A percentile compares a stretch with the other conserved stretches of the same genome.
phyloP scores from a whole-genome alignment of 2,329 filamentous ascomycete species.

The Sordariomycetes sp. region DNA sequence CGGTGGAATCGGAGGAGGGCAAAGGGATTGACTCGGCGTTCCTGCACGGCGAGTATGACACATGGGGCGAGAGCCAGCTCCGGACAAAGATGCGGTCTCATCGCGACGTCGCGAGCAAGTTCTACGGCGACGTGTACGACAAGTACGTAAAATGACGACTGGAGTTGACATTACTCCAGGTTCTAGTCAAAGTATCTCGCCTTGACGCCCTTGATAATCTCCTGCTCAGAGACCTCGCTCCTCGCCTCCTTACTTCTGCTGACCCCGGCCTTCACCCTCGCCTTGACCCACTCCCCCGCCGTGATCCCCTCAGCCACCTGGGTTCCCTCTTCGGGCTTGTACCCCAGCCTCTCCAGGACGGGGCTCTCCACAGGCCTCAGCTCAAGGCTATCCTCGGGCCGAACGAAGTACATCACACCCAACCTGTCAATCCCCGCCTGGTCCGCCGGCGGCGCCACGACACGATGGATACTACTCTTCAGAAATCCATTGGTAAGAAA shows the following conservation, averaged over 20 bases:
- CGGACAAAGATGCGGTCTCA: constrained; percentile 40
- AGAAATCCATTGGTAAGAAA: constrained; percentile 27
- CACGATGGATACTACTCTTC: constrained; percentile 19
- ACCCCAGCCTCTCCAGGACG: constrained; percentile 17
- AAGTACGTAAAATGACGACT: constrained; percentile 27
- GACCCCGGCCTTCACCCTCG: constrained; percentile 7
- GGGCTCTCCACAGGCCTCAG: constrained; percentile 15
- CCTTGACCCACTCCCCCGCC: constrained; percentile 16
- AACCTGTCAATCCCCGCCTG: constrained; percentile 23
- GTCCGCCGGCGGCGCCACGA: constrained; percentile 17
- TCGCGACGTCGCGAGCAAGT: constrained; percentile 29
- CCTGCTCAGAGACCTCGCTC: constrained; percentile 14
- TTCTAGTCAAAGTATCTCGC: constrained; percentile 18
- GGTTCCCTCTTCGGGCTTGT: constrained; percentile 8
- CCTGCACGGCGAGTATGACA: constrained; percentile 32
- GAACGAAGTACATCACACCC: constrained; percentile 32
- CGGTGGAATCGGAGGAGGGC: constrained; percentile 20
- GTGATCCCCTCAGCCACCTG: constrained; percentile 11
- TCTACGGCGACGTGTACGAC: constrained; percentile 32
- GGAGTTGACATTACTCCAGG: background rate
- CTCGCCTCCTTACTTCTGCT: constrained; percentile 9
- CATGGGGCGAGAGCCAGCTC: constrained; percentile 40
- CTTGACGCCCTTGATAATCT: constrained; percentile 17
- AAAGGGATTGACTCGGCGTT: constrained; percentile 32
- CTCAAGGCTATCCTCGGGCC: constrained; percentile 17